Evolutionary conservation across 2,329 filamentous ascomycete genomes (phyloP), one percentile per base, ranked within the genome.

Genomic region (Botrytis galanthina): DNA sequence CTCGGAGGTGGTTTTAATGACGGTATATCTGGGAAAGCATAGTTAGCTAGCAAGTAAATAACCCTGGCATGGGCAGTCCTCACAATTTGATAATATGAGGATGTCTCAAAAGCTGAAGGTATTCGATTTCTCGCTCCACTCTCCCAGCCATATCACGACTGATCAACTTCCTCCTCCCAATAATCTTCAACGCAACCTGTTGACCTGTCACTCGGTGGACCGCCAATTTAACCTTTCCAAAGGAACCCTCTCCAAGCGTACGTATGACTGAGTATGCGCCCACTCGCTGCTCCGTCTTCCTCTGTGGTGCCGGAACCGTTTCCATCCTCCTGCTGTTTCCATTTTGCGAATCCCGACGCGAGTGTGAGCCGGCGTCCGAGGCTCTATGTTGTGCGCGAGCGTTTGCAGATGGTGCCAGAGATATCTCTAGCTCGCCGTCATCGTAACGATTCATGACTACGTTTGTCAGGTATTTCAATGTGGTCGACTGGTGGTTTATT

Each of bases 41-140:
- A 63, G 74, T 83, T 74, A 82, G 81, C 73, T 61, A 72, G 59
- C 9, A 32, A 20, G 7, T 44, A 37, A n/a, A 42, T 10, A 66
- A 71, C 32, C 46, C 0, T n/a, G 10, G 16, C n/a, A 8, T 26
- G 62, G 61, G 22, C 54, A 54, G 22, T 59, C 86, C 88, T 80
- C 86, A 98, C 90, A 99, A 88, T 84, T 99, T 99, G 86, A 99
- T 99, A 82, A 99, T 99, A 84, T 99, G 96, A 59, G 96, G 96
- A 83, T 99, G 96, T 75, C 96, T 91, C 75, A 99, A 87, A 75
- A 99, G 86, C 84, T 99, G 96, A 76, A 99, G 88, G 82, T 99
- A 99, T 83, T 98, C 95, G 79, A 99, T 99, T 86, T 99, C 96
- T 78, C 96, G 90, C 86, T 99, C 96, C 76, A 99, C 97, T 75